Percentiles rank a stretch among this genome's conserved stretches.
Evolutionary conservation across 116 monocot species (phyloP).

Genomic region (Papilionanthe hybrid): DNA sequence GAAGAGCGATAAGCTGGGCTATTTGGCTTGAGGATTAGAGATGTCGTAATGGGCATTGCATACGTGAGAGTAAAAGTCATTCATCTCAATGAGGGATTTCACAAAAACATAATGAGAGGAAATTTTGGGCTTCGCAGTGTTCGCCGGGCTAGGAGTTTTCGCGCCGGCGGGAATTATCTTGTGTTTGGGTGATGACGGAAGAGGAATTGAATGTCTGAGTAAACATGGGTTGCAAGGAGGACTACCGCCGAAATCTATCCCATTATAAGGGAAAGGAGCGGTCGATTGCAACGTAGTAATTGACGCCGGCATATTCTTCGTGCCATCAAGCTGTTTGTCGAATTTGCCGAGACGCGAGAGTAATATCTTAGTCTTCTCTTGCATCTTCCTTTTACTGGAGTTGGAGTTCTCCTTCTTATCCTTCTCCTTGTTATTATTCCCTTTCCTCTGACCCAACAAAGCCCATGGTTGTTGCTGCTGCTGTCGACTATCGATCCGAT

Average conservation of each 20-base stretch:
- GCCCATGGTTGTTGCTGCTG: neutral
- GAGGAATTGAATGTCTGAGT: neutral
- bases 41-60: conserved; percentile 55
- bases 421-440: conserved; percentile 2
- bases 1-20: neutral
- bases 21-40: neutral
- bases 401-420: neutral
- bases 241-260: conserved; percentile 7
- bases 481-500: neutral
- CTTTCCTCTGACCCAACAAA: neutral
- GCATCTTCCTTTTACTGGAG: neutral
- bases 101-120: conserved; percentile 34
- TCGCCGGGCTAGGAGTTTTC: neutral
- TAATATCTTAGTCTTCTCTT: neutral
- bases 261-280: conserved; percentile 4
- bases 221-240: neutral
- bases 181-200: neutral
- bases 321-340: neutral
- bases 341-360: neutral
- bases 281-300: no score
- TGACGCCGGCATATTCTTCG: neutral
- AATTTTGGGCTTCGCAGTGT: neutral
- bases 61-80: conserved; percentile 50
- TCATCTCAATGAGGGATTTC: conserved; percentile 50
- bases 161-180: neutral